Conservation (phyloP, 108 stramenopile species). For the Cyclotella choctawhatcheeana region DNA sequence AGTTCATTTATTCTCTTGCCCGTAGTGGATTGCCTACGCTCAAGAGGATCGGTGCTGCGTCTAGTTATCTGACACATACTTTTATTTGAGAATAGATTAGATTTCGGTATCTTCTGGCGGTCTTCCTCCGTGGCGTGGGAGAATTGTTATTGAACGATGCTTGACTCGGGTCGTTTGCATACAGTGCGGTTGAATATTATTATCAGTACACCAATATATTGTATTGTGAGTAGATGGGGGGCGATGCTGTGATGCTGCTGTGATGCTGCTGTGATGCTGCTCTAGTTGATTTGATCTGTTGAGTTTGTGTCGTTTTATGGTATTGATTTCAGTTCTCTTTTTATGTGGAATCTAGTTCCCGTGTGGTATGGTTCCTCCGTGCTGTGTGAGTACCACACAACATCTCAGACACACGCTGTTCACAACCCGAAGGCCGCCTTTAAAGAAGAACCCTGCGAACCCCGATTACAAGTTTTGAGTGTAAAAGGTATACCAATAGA, state of each 20-base stretch:
- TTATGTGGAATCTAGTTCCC: not conserved
- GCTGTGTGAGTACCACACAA: not conserved
- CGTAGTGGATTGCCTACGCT: not conserved
- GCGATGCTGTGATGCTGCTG: too few relatives aligned
- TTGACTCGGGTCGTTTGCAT: not conserved
- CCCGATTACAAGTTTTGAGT: too few relatives aligned
- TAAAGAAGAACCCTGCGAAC: too few relatives aligned
- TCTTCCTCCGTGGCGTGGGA: not conserved
- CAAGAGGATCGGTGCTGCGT: not conserved
- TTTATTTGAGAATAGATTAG: not conserved
- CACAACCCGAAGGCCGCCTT: too few relatives aligned
- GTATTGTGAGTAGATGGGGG: not conserved
- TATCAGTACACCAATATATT: too few relatives aligned
- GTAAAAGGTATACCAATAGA: too few relatives aligned
- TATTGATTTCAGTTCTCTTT: not conserved
- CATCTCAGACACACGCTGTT: not conserved
- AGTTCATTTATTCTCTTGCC: constrained; percentile 9
- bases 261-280: not conserved
- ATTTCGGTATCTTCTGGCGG: not conserved
- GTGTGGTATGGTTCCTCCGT: too few relatives aligned
- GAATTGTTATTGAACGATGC: not conserved
- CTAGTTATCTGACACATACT: constrained; percentile 4
- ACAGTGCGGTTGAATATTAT: not conserved
- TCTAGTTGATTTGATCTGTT: not conserved
- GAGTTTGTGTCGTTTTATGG: not conserved